Conservation (phyloP, 441 rosid genomes). For the Populus tomentosa region DNA sequence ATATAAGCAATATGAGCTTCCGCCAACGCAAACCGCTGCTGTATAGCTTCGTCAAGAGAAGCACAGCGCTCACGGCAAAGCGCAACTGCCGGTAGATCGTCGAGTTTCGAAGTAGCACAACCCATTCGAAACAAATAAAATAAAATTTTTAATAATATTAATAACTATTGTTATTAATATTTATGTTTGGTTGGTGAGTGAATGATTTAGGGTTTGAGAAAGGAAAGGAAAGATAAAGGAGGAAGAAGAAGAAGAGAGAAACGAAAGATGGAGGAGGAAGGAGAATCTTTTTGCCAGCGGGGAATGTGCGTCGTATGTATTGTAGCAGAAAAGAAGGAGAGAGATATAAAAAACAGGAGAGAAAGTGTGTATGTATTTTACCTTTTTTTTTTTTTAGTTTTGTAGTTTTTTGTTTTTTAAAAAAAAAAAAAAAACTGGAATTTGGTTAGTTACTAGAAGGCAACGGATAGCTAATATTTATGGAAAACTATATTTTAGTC, state of each 20-base stretch:
- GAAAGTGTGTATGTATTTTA: neutral
- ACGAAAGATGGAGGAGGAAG: neutral
- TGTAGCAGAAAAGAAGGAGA: conserved; percentile 26
- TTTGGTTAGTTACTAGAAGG: too few species aligned
- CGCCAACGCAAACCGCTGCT: conserved; percentile 56
- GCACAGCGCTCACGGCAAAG: conserved; percentile 77
- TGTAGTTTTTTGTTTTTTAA: too few species aligned
- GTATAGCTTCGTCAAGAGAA: conserved; percentile 66
- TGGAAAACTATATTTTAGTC: too few species aligned
- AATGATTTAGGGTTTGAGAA: neutral
- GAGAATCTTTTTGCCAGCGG: conserved; percentile 50
- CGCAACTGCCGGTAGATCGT: conserved; percentile 91
- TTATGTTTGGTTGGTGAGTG: neutral
- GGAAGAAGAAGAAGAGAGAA: neutral
- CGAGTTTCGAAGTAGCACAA: conserved; percentile 76
- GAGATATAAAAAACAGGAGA: neutral
- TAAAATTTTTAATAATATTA: conserved; percentile 1
- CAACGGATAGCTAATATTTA: too few species aligned
- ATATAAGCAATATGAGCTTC: conserved; percentile 68
- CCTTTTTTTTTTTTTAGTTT: too few species aligned
- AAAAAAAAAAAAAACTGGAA: too few species aligned
- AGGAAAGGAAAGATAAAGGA: neutral
- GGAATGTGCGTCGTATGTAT: conserved; percentile 49
- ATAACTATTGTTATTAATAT: neutral
- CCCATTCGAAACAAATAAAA: conserved; percentile 42